Conservation (phyloP, 2,329 filamentous ascomycete species). For the Samsoniella hepiali region DNA sequence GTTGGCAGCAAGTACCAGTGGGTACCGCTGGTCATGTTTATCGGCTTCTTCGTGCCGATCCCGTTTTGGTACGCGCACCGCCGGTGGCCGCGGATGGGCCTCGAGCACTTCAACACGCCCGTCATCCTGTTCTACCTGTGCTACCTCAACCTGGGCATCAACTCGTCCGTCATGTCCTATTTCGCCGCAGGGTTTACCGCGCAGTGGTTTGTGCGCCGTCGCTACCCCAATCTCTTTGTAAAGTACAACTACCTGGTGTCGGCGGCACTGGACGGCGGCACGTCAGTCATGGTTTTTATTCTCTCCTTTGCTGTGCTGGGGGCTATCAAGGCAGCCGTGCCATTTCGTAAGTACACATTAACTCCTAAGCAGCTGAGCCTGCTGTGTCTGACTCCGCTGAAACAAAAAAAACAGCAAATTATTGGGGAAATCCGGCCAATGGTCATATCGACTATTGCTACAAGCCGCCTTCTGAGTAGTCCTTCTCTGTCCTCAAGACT, state of each 20-base stretch:
- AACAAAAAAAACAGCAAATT: background rate
- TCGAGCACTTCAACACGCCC: conserved; percentile 37
- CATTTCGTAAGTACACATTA: conserved; percentile 8
- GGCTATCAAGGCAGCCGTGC: conserved; percentile 8
- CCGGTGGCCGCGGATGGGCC: conserved; percentile 27
- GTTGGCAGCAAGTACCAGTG: conserved; percentile 20
- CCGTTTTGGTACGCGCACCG: conserved; percentile 36
- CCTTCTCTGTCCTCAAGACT: background rate
- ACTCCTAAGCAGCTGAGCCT: background rate
- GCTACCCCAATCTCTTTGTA: conserved; percentile 26
- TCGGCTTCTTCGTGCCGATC: conserved; percentile 37
- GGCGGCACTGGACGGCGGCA: conserved; percentile 24
- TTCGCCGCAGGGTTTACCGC: conserved; percentile 34
- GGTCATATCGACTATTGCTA: conserved; percentile 18
- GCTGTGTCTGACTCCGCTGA: background rate
- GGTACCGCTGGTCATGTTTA: conserved; percentile 22
- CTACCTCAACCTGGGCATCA: conserved; percentile 39
- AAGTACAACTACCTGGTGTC: conserved; percentile 28
- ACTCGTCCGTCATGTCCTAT: conserved; percentile 33
- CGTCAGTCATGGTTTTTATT: conserved; percentile 24
- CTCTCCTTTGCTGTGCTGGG: conserved; percentile 24
- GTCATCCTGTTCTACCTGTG: conserved; percentile 43
- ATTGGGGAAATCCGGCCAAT: conserved; percentile 10
- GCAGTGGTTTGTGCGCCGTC: conserved; percentile 29
- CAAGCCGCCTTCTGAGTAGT: background rate